phyloP scores from a whole-genome alignment of 2,329 filamentous ascomycete genomes.

The Fusarium penzigii region DNA sequence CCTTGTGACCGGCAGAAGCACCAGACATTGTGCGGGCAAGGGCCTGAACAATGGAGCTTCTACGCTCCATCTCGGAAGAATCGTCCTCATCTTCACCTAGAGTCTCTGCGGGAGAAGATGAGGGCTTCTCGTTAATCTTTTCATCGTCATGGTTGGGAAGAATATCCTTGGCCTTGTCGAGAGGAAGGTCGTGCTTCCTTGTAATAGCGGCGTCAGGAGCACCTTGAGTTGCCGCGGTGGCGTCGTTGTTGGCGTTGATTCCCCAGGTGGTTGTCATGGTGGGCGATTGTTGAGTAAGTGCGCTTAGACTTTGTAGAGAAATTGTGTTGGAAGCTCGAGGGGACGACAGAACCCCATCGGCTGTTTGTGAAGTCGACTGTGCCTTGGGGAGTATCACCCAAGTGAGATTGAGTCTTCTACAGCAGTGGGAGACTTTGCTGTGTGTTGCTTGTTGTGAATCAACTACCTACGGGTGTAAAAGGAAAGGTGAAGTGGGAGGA shows the following conservation, averaged over 20 bases:
- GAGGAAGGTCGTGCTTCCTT: slow-evolving; percentile 18
- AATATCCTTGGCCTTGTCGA: slow-evolving; percentile 33
- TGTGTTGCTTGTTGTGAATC: neutral
- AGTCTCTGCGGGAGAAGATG: slow-evolving; percentile 30
- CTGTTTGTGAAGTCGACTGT: neutral
- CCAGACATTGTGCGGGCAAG: slow-evolving; percentile 57
- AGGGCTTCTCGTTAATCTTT: slow-evolving; percentile 26
- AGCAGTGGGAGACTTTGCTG: neutral
- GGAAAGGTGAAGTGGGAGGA: slow-evolving; percentile 1
- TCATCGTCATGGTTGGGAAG: slow-evolving; percentile 39
- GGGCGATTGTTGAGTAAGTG: slow-evolving; percentile 7
- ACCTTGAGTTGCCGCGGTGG: slow-evolving; percentile 45
- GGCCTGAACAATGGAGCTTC: slow-evolving; percentile 54
- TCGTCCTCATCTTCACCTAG: slow-evolving; percentile 33
- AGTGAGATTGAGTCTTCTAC: neutral
- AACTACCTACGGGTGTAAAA: neutral
- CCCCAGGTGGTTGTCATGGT: slow-evolving; percentile 26
- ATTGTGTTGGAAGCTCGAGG: slow-evolving; percentile 20
- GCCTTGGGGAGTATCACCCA: neutral
- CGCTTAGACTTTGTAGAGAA: slow-evolving; percentile 9
- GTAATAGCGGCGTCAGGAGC: slow-evolving; percentile 34
- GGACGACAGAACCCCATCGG: slow-evolving; percentile 6
- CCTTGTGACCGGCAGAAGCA: slow-evolving; percentile 41
- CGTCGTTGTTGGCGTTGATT: slow-evolving; percentile 48
- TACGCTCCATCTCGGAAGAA: slow-evolving; percentile 49